Evolutionary conservation across 768 basidiomycete species (phyloP), one percentile per base, ranked within the genome.

Genomic region (Suillus luteus): DNA sequence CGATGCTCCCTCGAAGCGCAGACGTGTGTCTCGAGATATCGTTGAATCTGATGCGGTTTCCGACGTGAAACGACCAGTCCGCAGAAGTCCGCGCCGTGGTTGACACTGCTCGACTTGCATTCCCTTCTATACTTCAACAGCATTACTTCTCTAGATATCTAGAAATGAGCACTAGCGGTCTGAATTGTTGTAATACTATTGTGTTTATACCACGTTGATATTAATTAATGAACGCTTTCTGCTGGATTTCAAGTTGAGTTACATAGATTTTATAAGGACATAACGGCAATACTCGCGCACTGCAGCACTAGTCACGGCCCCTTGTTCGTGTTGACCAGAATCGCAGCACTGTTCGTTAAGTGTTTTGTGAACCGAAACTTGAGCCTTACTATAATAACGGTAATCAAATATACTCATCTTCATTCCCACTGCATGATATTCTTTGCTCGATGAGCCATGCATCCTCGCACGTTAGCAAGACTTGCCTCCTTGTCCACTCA

Each of bases 401-500:
- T 14, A 37, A 37, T 14, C 54, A 55, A 14, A 51, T 27, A 51
- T 27, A 51, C 3, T 17, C 62, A 61, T 40, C 22, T 33, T 11
- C 31, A 55, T 60, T 65, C 62, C 64, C 61, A 65, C 64, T 19
- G 49, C 22, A 40, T 63, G 62, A 55, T 64, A 58, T 41, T 58
- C 24, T 38, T 51, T 43, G 46, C 43, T 37, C 38, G 22, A 62
- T 49, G 35, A 41, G 61, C 59, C 48, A 68, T 57, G 67, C 40
- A 64, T 59, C 70, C 61, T 64, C 62, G 62, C 65, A 55, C 61
- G 19, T 55, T 49, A 65, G 15, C 62, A 61, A 68, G 65, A 60
- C 65, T 66, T 35, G 22, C 38, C 61, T 66, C 66, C 46, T 46
- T 66, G 17, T 65, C 64, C 14, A 38, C 65, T 38, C 65, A 65